These are phyloP conservation scores for Malus hybrid DNA, from an alignment of 331 rosid species.

Conservation along the genomic window DNA sequence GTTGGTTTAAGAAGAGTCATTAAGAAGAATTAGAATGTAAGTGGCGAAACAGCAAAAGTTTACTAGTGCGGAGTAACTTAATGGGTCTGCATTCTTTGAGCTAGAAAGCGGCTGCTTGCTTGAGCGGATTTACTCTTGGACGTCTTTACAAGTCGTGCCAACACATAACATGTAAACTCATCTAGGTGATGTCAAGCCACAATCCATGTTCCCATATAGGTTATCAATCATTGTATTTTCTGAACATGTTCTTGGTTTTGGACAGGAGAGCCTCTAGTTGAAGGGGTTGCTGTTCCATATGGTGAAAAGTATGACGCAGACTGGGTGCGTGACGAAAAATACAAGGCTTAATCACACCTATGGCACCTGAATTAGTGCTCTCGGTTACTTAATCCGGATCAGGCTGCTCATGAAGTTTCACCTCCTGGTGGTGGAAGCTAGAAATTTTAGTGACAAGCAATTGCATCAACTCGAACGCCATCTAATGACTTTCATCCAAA, in stretches of 20 bases:
- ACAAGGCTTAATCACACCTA: not conserved
- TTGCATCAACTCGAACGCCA: not conserved
- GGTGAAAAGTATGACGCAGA: slow-evolving; percentile 2
- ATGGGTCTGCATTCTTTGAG: too few species aligned
- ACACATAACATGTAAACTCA: too few species aligned
- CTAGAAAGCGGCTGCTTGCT: too few species aligned
- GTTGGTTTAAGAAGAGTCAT: too few species aligned
- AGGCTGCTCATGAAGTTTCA: not conserved
- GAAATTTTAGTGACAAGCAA: not conserved
- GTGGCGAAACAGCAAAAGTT: too few species aligned
- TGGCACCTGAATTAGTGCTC: not conserved
- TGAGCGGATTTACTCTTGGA: too few species aligned
- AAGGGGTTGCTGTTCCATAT: not conserved
- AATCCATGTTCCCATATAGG: not conserved
- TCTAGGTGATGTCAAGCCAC: too few species aligned
- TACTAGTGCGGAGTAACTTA: too few species aligned
- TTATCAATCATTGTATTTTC: not conserved
- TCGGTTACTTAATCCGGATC: not conserved
- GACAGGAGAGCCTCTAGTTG: not conserved
- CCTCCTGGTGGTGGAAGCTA: not conserved
- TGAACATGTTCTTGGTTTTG: not conserved
- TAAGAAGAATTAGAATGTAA: too few species aligned
- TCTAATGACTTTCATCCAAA: not conserved
- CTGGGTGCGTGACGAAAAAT: not conserved
- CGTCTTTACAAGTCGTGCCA: too few species aligned